These are phyloP conservation scores for Erodium trifolium DNA, from an alignment of 441 rosid genomes.

Conservation along the genomic window DNA sequence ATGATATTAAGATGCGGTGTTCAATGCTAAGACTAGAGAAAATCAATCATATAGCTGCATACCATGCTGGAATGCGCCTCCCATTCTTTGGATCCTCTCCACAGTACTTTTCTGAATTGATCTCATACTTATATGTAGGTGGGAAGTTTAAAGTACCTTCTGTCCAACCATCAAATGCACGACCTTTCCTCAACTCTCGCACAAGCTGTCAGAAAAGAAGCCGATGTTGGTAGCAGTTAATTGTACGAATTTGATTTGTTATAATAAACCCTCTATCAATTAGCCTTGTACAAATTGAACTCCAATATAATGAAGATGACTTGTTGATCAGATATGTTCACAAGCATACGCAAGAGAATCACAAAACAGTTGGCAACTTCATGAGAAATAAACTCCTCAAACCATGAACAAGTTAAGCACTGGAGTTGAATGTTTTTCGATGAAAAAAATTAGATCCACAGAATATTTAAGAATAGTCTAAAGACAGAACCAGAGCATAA, in stretches of 20 bases:
- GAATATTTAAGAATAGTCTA: neutral
- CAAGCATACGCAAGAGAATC: neutral
- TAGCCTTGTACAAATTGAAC: neutral
- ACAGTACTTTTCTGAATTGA: constrained; percentile 56
- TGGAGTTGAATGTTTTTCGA: neutral
- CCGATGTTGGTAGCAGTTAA: neutral
- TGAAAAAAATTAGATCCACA: no score
- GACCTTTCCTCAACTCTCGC: constrained; percentile 59
- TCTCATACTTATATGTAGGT: constrained; percentile 85
- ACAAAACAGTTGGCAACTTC: neutral
- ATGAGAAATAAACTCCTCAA: neutral
- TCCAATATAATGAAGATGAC: neutral
- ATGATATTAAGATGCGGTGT: neutral
- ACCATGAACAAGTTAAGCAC: neutral
- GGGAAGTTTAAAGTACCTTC: constrained; percentile 66
- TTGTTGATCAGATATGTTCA: neutral
- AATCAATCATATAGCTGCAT: constrained; percentile 21
- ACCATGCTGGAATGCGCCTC: constrained; percentile 90
- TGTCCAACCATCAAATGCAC: constrained; percentile 76
- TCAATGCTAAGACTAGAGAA: neutral
- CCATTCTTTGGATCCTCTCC: constrained; percentile 72
- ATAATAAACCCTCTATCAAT: neutral
- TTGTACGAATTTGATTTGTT: constrained; percentile 8
- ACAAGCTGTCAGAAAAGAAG: constrained; percentile 44
- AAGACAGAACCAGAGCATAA: neutral